These are phyloP conservation scores for Penicillium riverlandense DNA, from an alignment of 495 filamentous ascomycete species.

Conservation along the genomic window DNA sequence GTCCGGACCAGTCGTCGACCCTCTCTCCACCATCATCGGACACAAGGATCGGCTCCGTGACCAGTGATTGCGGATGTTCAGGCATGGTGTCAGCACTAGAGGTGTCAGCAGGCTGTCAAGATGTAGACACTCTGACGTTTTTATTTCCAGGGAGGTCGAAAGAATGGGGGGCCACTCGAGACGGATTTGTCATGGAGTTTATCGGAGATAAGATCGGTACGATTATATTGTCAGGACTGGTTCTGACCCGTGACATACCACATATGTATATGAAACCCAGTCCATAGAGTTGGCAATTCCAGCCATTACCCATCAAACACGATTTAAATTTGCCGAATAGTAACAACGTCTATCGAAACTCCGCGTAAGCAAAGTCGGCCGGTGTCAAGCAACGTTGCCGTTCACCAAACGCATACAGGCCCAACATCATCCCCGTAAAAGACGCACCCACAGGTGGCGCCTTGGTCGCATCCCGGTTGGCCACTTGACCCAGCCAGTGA, in stretches of 20 bases:
- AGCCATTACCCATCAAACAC: no score
- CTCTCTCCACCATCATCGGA: background rate
- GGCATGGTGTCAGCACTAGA: conserved; percentile 6
- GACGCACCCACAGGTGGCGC: conserved; percentile 26
- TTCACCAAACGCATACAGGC: conserved; percentile 38
- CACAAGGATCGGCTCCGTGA: conserved; percentile 2
- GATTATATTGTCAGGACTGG: no score
- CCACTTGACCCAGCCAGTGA: conserved; percentile 19
- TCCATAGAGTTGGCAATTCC: no score
- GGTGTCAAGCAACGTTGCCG: conserved; percentile 28
- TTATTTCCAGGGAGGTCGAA: no score
- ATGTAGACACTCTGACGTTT: no score
- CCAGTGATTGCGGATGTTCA: conserved; percentile 1
- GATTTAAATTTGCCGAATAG: no score
- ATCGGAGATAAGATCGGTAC: no score
- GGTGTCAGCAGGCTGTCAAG: background rate
- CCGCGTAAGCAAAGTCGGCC: conserved; percentile 34
- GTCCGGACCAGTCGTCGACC: conserved; percentile 31
- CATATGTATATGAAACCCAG: no score
- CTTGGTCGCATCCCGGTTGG: conserved; percentile 18
- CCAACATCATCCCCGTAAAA: conserved; percentile 39
- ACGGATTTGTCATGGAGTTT: no score
- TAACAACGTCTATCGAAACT: conserved; percentile 4
- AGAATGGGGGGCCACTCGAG: no score
- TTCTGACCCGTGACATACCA: no score